Conservation (phyloP, 257 asterid genomes). For the Perilla frutescens region DNA sequence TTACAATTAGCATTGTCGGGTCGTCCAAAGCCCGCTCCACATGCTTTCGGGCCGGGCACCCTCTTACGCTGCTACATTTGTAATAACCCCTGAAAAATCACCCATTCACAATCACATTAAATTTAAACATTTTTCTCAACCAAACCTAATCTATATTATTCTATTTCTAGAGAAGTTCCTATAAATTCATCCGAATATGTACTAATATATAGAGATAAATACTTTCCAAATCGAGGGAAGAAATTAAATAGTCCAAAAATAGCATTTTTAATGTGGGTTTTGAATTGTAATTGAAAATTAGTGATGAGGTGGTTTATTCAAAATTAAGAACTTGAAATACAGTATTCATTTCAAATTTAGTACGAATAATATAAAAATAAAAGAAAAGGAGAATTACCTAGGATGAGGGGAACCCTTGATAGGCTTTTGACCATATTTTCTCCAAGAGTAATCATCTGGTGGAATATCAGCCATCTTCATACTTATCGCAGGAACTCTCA, state of each 20-base stretch:
- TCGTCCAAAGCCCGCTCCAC: conserved; percentile 91
- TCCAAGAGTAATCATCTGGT: conserved; percentile 89
- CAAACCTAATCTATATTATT: too few species aligned
- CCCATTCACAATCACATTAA: not conserved
- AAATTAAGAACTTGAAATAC: too few species aligned
- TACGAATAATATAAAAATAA: not conserved
- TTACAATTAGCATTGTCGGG: conserved; percentile 76
- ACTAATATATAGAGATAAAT: too few species aligned
- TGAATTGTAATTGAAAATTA: too few species aligned
- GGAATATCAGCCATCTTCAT: conserved; percentile 89
- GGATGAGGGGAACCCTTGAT: conserved; percentile 98
- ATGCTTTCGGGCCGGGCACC: conserved; percentile 92
- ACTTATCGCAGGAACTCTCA: conserved; percentile 77
- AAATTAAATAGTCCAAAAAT: not conserved
- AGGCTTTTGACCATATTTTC: conserved; percentile 92
- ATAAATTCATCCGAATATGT: too few species aligned
- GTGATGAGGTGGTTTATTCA: too few species aligned
- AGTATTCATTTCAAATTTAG: too few species aligned
- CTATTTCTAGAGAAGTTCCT: too few species aligned
- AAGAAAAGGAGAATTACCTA: conserved; percentile 48
- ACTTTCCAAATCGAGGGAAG: too few species aligned
- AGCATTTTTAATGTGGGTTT: not conserved
- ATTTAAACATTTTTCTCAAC: too few species aligned
- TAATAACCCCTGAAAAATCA: conserved; percentile 74
- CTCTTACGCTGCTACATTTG: conserved; percentile 87